Base-by-base conservation (phyloP, 345 rosid genomes). In the Capsella bursapastoris region DNA sequence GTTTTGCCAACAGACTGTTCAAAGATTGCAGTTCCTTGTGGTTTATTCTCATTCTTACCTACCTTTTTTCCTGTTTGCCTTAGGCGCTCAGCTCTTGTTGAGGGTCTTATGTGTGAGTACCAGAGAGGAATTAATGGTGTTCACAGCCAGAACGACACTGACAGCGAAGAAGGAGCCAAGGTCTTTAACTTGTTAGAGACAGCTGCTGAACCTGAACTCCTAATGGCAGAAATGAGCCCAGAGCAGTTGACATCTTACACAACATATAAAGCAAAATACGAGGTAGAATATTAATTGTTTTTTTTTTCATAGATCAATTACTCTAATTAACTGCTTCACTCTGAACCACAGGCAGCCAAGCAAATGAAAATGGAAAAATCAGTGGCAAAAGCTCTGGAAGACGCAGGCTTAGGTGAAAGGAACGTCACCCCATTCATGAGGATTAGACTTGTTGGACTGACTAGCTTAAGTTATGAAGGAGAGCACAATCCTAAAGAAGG, bases 211-310 rank as follows among this genome's bases (percentile, higher is more conserved):
- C 97, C 97, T 64, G 99, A 95, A 84, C 78, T 92, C 66, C 45
- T 95, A 62, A 85, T 95, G 99, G 97, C 97, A 49, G 97, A 86
- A 78, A 95, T 95, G 99, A 92, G 87, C 73, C 69, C 83, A 16
- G 92, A 89, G 82, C 99, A 92, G 68, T 83, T 92, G 61, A 79
- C 78, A 83, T 84, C 91, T 67, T 88, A 87, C 81, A 77, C 86
- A 37, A 73, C 83, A 68, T 91, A 88, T 81, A 89, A 84, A 82
- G 81, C 84, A 63, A 91, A 86, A 71, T 58, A 85, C 55, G 96
- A 91, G 92, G 98, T 94, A 65, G n/a, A 63, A 69, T 72, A 57
- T 66, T 78, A 55, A 68, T 65, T 34, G 52, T 35, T 70, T 63
- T 18, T 63, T 18, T 25, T 55, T 64, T 49, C 15, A 22, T 29